phyloP scores from a whole-genome alignment of 2,329 filamentous ascomycete species.

The Alternaria rosae region DNA sequence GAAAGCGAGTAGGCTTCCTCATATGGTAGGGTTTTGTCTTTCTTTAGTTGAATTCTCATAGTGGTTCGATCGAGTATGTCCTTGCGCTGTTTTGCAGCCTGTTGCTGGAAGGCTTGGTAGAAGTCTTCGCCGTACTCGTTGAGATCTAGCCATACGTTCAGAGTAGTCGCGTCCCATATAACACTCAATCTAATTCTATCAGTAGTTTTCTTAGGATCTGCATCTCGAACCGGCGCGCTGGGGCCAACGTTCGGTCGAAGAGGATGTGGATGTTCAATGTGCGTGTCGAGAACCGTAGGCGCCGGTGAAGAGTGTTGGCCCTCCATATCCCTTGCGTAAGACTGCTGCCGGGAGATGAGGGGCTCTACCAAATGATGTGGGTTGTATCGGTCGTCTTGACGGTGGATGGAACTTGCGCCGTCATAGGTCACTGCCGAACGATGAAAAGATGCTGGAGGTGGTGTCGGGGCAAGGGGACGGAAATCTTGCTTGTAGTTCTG shows the following conservation, averaged over 20 bases:
- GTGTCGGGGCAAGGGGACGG: neutral
- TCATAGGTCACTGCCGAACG: conserved; percentile 1
- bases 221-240: neutral
- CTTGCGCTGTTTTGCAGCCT: neutral
- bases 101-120: neutral
- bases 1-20: neutral
- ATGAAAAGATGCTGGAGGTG: neutral
- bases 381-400: neutral
- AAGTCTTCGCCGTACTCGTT: neutral
- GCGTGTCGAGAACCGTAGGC: neutral
- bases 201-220: neutral
- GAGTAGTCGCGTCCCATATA: neutral
- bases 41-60: neutral
- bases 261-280: neutral
- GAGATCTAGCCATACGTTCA: neutral
- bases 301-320: neutral
- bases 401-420: neutral
- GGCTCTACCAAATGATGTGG: neutral
- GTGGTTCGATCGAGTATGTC: neutral
- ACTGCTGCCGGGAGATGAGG: neutral
- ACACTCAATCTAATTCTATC: neutral
- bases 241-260: neutral
- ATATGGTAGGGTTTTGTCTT: neutral
- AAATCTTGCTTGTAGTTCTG: neutral
- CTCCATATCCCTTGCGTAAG: neutral